A percentile compares a stretch with the other conserved stretches of the same genome.
These are phyloP conservation scores for Fusarium napiforme DNA, from an alignment of 2,329 filamentous ascomycete species.

Conservation along the genomic window DNA sequence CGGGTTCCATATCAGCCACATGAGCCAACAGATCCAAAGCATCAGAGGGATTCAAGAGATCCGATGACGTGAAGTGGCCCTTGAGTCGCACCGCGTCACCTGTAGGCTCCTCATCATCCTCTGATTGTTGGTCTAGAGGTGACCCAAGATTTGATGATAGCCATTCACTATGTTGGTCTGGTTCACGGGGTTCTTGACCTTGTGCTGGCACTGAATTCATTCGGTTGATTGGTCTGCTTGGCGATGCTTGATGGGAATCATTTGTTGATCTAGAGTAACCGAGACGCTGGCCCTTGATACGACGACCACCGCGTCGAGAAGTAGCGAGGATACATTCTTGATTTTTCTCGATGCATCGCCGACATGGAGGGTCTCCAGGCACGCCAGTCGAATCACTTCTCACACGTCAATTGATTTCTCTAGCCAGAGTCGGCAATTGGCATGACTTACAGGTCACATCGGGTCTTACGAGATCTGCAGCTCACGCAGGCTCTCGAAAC, in stretches of 20 bases:
- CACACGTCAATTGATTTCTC: neutral
- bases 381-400: slow-evolving; percentile 48
- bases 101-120: slow-evolving; percentile 11
- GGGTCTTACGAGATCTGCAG: slow-evolving; percentile 35
- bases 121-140: slow-evolving; percentile 16
- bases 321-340: slow-evolving; percentile 55
- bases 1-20: slow-evolving; percentile 52
- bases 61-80: slow-evolving; percentile 54
- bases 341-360: slow-evolving; percentile 52
- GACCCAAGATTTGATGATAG: slow-evolving; percentile 29
- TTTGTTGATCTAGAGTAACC: neutral
- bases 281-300: slow-evolving; percentile 44
- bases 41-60: slow-evolving; percentile 56
- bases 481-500: slow-evolving; percentile 33
- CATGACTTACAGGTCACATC: slow-evolving; percentile 31
- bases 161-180: slow-evolving; percentile 26
- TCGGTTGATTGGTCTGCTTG: neutral
- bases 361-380: slow-evolving; percentile 52
- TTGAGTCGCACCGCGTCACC: slow-evolving; percentile 42
- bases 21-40: slow-evolving; percentile 55
- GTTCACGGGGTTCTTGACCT: neutral
- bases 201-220: neutral
- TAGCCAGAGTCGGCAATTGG: neutral
- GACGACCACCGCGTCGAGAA: slow-evolving; percentile 52
- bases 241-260: neutral